Percentiles rank a stretch among this genome's conserved stretches.
Evolutionary conservation across 2,329 filamentous ascomycete genomes (phyloP).

Genomic region (Ophiocordyceps sinensis): DNA sequence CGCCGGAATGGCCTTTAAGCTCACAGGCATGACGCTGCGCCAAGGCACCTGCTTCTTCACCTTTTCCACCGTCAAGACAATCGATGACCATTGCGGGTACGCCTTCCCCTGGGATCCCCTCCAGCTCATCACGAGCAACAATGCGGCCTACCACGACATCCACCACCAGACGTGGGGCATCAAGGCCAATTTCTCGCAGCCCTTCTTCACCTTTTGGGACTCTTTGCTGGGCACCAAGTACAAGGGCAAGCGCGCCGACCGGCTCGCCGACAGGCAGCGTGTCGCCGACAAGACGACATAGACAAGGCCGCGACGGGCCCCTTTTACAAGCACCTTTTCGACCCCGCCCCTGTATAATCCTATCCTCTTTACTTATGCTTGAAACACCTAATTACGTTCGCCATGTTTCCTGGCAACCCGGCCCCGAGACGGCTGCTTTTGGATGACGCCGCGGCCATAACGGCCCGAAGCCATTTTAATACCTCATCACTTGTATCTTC

Average conservation of each 20-base stretch:
- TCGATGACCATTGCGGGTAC: conserved; percentile 96
- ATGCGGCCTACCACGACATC: conserved; percentile 92
- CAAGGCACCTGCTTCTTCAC: conserved; percentile 86
- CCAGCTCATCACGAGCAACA: conserved; percentile 85
- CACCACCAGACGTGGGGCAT: conserved; percentile 99
- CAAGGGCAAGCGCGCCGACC: conserved; percentile 42
- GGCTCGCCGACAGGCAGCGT: conserved; percentile 24
- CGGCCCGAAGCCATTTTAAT: no score
- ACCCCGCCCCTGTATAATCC: no score
- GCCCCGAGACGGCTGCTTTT: no score
- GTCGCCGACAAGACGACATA: conserved; percentile 9
- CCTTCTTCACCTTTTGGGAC: conserved; percentile 96
- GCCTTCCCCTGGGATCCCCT: conserved; percentile 90
- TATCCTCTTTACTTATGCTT: no score
- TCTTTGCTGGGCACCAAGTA: conserved; percentile 68
- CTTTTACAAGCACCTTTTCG: no score
- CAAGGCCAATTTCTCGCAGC: conserved; percentile 86
- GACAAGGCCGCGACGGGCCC: background rate
- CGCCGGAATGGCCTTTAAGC: conserved; percentile 69
- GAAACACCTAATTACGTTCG: no score
- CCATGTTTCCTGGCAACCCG: no score
- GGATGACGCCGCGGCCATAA: no score
- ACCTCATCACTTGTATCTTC: no score
- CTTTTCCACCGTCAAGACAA: conserved; percentile 83
- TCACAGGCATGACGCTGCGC: conserved; percentile 67